Conservation (phyloP, 345 rosid species). For the thale cress (Arabidopsis thaliana) region TAIR10.1 NC_003074.8:17747001-17747500, state of each 20-base stretch:
- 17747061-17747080: slow-evolving; percentile 96
- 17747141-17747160: slow-evolving; percentile 82
- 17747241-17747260: slow-evolving; percentile 78
- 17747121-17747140: slow-evolving; percentile 80
- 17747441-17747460: slow-evolving; percentile 76
- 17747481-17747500: slow-evolving; percentile 75
- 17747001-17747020: slow-evolving; percentile 74
- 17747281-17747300: slow-evolving; percentile 66
- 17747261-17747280: slow-evolving; percentile 74
- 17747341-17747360: slow-evolving; percentile 68
- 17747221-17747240: slow-evolving; percentile 81
- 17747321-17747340: slow-evolving; percentile 67
- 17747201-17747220: slow-evolving; percentile 75
- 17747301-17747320: slow-evolving; percentile 58
- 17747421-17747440: slow-evolving; percentile 46
- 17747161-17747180: slow-evolving; percentile 65
- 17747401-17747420: too few species aligned
- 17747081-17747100: slow-evolving; percentile 90
- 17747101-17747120: slow-evolving; percentile 75
- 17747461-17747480: slow-evolving; percentile 79
- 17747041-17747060: slow-evolving; percentile 80
- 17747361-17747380: slow-evolving; percentile 72
- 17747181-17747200: slow-evolving; percentile 72
- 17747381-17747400: slow-evolving; percentile 97
- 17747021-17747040: slow-evolving; percentile 68